A percentile compares a stretch with the other conserved stretches of the same genome.
These are phyloP conservation scores for Pisolithus sp. DNA, from an alignment of 768 basidiomycete genomes.

Conservation along the genomic window DNA sequence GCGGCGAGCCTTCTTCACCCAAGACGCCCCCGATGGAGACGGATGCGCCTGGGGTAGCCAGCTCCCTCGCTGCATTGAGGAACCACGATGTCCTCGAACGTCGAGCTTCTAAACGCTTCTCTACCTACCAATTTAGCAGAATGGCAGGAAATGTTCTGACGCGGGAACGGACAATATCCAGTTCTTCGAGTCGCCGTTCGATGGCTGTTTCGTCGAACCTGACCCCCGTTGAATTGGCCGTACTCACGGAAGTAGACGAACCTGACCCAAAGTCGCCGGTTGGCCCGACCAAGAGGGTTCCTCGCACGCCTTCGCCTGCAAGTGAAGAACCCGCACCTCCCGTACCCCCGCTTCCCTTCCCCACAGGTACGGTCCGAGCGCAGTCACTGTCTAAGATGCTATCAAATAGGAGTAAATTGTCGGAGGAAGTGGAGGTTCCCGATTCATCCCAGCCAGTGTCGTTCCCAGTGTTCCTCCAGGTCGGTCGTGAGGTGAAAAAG, in stretches of 20 bases:
- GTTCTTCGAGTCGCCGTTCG: conserved; percentile 57
- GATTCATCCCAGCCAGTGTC: conserved; percentile 17
- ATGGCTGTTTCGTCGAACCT: conserved; percentile 56
- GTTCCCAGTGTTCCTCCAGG: conserved; percentile 79
- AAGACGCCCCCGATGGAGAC: conserved; percentile 32
- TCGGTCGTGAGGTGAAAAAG: conserved; percentile 89
- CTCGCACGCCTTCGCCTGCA: conserved; percentile 32
- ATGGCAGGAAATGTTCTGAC: conserved; percentile 61
- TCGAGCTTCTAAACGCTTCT: conserved; percentile 92
- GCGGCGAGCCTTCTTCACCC: conserved; percentile 25
- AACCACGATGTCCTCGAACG: conserved; percentile 82
- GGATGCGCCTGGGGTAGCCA: conserved; percentile 60
- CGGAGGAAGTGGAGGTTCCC: conserved; percentile 14
- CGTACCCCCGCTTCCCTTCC: conserved; percentile 46
- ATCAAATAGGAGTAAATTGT: conserved; percentile 12
- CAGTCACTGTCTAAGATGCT: conserved; percentile 1
- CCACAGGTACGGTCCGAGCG: conserved; percentile 30
- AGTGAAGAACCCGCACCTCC: conserved; percentile 22
- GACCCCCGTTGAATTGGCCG: conserved; percentile 66
- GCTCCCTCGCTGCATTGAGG: conserved; percentile 83
- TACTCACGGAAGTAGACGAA: conserved; percentile 68
- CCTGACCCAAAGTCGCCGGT: conserved; percentile 17
- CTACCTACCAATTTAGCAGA: conserved; percentile 89
- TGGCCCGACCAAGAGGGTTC: conserved; percentile 19
- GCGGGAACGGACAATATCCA: conserved; percentile 42